Conservation (phyloP, 139 green algal genomes). For the Asterochloris sp. region DNA sequence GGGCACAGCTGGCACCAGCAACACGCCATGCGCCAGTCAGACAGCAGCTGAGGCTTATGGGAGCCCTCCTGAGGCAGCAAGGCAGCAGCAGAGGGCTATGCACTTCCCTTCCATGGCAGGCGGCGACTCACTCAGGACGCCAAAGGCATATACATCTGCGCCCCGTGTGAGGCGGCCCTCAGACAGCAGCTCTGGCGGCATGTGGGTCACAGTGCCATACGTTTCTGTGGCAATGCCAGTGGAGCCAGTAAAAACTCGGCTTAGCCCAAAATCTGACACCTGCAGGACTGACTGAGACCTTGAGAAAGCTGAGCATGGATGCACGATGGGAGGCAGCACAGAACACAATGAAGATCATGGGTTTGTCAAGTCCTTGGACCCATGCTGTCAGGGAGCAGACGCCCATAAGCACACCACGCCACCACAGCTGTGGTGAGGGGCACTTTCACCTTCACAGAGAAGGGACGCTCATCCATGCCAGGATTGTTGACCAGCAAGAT, state of each 20-base stretch:
- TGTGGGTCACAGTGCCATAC: conserved; percentile 56
- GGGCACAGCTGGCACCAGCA: neutral
- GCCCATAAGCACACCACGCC: too few species aligned
- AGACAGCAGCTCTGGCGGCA: conserved; percentile 62
- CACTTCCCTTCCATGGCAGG: neutral
- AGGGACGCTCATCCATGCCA: conserved; percentile 36
- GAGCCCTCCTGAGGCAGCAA: too few species aligned
- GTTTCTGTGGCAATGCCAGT: conserved; percentile 13
- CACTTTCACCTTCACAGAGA: conserved; percentile 43
- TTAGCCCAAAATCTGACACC: conserved; percentile 63
- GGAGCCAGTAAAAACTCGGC: conserved; percentile 36
- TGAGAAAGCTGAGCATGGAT: too few species aligned
- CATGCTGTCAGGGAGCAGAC: too few species aligned
- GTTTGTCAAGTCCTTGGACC: too few species aligned
- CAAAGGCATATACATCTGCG: conserved; percentile 17
- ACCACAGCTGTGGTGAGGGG: too few species aligned
- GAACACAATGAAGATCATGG: too few species aligned
- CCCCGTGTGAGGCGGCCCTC: neutral
- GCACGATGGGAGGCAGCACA: too few species aligned
- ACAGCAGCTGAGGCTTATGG: neutral
- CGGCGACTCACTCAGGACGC: conserved; percentile 16
- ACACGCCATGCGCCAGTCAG: neutral
- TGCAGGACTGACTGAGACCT: neutral
- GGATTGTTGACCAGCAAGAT: conserved; percentile 38
- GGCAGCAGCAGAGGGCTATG: too few species aligned